Evolutionary conservation across 305 asterid species (phyloP), one percentile per base, ranked within the genome.

Genomic region (Fraxinus xanthoxyloides): DNA sequence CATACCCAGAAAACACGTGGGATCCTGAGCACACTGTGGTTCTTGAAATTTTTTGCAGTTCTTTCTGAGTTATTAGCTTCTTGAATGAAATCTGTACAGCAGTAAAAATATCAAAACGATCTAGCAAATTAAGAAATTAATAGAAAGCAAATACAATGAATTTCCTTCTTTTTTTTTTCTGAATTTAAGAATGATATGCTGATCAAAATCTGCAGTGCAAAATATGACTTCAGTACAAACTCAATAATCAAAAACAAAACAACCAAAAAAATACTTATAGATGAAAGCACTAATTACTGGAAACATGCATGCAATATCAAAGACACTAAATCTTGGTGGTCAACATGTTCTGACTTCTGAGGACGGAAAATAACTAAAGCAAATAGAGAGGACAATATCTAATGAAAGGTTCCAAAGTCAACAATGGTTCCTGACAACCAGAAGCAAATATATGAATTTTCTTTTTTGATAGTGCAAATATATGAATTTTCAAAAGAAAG

Each of bases 1-100:
- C 91, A 79, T 92, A 95, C 98, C 99, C 98, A 94, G 85, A 89
- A 89, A 82, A 95, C 85, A 80, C 36, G 85, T 51, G 99, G 99
- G 83, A 95, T 84, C 86, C 82, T 88, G 90, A 94, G 90, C 88
- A 77, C 85, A 74, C 82, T 87, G 92, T 92, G 92, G 86, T 85
- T 84, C 85, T 72, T 85, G 84, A 94, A 92, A 85, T 91, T 88
- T 70, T 80, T 82, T 54, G 95, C 91, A 23, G 91, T 91, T 87
- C 89, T 90, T 87, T 92, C 94, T 77, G 95, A 89, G 86, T 95
- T 93, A 83, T 87, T 90, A 70, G 97, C 98, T 87, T 95, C 99
- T 83, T 90, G 93, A 82, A 90, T 89, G 92, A 95, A 95, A 91
- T 95, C 98, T 95, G 88, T 46, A 67, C 54, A 85, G 83, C 84